These are phyloP conservation scores for Alternaria dauci DNA, from an alignment of 2,329 filamentous ascomycete genomes.

Conservation along the genomic window DNA sequence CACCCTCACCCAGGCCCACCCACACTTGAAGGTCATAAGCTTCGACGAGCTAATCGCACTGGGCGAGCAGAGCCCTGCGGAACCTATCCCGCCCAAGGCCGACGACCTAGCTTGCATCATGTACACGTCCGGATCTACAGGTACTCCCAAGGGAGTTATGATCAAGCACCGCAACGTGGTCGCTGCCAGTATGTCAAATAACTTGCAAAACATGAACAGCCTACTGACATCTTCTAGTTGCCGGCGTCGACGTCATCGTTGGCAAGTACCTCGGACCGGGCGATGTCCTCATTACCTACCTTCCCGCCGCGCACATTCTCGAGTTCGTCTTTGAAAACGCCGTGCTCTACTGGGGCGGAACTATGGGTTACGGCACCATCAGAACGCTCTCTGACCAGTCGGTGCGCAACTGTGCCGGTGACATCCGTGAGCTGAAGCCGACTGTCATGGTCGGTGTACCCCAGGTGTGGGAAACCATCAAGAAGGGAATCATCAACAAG, in stretches of 20 bases:
- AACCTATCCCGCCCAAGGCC: slow-evolving; percentile 74
- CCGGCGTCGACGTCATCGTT: slow-evolving; percentile 81
- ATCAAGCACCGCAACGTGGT: slow-evolving; percentile 82
- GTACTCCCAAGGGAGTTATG: slow-evolving; percentile 86
- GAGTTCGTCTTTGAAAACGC: slow-evolving; percentile 96
- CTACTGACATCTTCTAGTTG: slow-evolving; percentile 57
- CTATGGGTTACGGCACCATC: slow-evolving; percentile 91
- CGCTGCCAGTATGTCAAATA: slow-evolving; percentile 71
- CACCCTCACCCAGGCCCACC: slow-evolving; percentile 62
- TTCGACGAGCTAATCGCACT: slow-evolving; percentile 64
- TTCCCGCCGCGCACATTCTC: slow-evolving; percentile 94
- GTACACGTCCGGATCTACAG: slow-evolving; percentile 89
- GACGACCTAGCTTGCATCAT: slow-evolving; percentile 83
- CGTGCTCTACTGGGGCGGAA: slow-evolving; percentile 86
- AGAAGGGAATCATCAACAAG: slow-evolving; percentile 88
- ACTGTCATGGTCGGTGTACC: slow-evolving; percentile 94
- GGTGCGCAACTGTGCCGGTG: slow-evolving; percentile 88
- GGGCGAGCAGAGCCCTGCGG: slow-evolving; percentile 71
- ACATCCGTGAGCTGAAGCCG: slow-evolving; percentile 90
- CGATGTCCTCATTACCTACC: slow-evolving; percentile 86
- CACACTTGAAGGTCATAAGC: slow-evolving; percentile 62
- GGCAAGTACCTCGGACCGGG: slow-evolving; percentile 78
- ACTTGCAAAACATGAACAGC: neutral
- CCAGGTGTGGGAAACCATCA: slow-evolving; percentile 95
- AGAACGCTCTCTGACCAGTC: slow-evolving; percentile 87